Evolutionary conservation across 805 yeast genomes (phyloP).

Genomic region (Saccharomycopsis lassenensis): DNA sequence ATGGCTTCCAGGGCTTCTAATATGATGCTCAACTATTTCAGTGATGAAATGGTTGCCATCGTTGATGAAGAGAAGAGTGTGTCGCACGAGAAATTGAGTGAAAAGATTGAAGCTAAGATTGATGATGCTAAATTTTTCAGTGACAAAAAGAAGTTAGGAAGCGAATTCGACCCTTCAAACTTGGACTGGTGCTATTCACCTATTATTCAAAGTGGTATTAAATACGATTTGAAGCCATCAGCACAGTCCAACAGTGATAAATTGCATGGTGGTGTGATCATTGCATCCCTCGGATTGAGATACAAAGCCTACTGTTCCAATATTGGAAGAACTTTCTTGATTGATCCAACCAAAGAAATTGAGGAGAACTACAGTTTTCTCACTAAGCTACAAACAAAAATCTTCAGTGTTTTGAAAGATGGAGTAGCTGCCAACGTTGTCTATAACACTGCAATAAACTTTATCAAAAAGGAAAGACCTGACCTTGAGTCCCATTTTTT

Average conservation of each 20-base stretch:
- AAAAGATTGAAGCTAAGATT: slow-evolving; percentile 67
- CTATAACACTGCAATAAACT: slow-evolving; percentile 52
- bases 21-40: slow-evolving; percentile 69
- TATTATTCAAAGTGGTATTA: slow-evolving; percentile 78
- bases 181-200: slow-evolving; percentile 94
- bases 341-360: slow-evolving; percentile 76
- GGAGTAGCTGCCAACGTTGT: slow-evolving; percentile 61
- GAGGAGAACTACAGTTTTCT: slow-evolving; percentile 72
- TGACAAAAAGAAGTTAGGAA: slow-evolving; percentile 40
- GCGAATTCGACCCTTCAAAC: slow-evolving; percentile 63
- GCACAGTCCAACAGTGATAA: slow-evolving; percentile 63
- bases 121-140: slow-evolving; percentile 66
- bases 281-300: slow-evolving; percentile 76
- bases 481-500: slow-evolving; percentile 55
- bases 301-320: slow-evolving; percentile 86
- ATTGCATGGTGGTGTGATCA: slow-evolving; percentile 66
- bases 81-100: slow-evolving; percentile 62
- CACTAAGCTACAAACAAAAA: slow-evolving; percentile 54
- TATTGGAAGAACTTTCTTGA: slow-evolving; percentile 76
- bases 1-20: slow-evolving; percentile 70
- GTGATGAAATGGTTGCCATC: slow-evolving; percentile 76
- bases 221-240: slow-evolving; percentile 73
- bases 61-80: slow-evolving; percentile 80
- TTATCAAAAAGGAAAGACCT: slow-evolving; percentile 50
- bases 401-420: slow-evolving; percentile 49